Base-by-base conservation (phyloP, 1,139 yeast genomes). In the Candida albicans region DNA sequence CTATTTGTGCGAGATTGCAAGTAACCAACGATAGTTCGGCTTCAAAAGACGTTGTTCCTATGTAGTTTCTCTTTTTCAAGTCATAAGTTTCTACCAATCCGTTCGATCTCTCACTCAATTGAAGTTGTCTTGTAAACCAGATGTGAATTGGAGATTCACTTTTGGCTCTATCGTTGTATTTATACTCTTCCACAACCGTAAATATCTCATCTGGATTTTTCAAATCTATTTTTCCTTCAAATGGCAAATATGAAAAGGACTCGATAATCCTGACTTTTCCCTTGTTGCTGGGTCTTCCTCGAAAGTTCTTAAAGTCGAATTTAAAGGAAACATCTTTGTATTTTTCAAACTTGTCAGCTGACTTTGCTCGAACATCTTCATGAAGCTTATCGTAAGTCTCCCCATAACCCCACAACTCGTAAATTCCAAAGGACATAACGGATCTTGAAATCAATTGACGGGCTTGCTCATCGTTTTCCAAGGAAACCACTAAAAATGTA, bases 11-110 rank as follows among this genome's bases (percentile, higher is more conserved):
- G 43, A 93, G 76, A 58, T 93, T 93, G 59, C 96, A 87, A 13
- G 95, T 83, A 12, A 90, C 85, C 40, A 91, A 65, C 0, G 97
- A 82, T 50, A 85, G 66, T 56, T 85, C 95, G 0, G 97, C 96
- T 54, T 93, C 99, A 65, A 93, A 93, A 9, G 97, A 87, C 0
- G 99, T 93, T 11, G 99, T 93, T 1, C 99, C 99, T 49, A 90
- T 91, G 57, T 87, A 90, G 42, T 82, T 84, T 56, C 99, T 77
- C 54, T 84, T 82, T 58, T 84, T 86, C 52, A 93, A 73, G 59
- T 91, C 96, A 55, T 86, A 88, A 45, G 72, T 77, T 53, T 91
- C 98, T 47, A 89, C 72, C 2, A 82, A 73, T 33, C 77, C 81
- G 13, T 67, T 62, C 2, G 77, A 63, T 55, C 99, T 75, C 29